These are phyloP conservation scores for Diaporthe velutina DNA, from an alignment of 2,329 filamentous ascomycete genomes.

Conservation along the genomic window DNA sequence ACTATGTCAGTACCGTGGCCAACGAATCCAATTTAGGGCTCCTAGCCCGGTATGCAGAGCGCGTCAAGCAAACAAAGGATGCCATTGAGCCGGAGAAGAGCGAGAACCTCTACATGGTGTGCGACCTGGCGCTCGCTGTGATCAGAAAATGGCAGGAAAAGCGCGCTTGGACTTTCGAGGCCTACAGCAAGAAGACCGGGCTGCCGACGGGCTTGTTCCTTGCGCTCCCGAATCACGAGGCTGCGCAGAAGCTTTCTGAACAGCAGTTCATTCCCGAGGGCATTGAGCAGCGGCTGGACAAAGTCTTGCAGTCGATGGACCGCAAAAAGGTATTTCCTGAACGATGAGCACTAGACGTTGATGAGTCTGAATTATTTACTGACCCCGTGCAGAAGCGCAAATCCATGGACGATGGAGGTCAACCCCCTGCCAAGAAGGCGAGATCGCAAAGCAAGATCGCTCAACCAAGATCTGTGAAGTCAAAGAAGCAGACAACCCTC, in stretches of 20 bases:
- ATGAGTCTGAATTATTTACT: neutral
- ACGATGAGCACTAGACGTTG: too few species aligned
- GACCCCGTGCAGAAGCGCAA: conserved; percentile 65
- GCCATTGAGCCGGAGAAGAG: conserved; percentile 76
- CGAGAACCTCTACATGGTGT: conserved; percentile 85
- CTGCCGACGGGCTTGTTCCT: conserved; percentile 85
- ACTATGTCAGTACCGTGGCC: conserved; percentile 86
- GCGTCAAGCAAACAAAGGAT: conserved; percentile 91
- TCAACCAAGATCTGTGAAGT: conserved; percentile 50
- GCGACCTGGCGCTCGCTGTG: conserved; percentile 86
- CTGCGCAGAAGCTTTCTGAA: conserved; percentile 87
- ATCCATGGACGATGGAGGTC: conserved; percentile 65
- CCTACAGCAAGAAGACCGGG: conserved; percentile 84
- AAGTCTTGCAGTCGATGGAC: conserved; percentile 73
- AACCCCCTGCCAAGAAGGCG: conserved; percentile 56
- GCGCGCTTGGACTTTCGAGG: conserved; percentile 87
- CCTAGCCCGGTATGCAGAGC: conserved; percentile 92
- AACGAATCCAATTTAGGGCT: conserved; percentile 89
- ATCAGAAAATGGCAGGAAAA: conserved; percentile 89
- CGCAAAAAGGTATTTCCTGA: conserved; percentile 73
- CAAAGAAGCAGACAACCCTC: conserved; percentile 47
- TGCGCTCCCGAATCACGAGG: conserved; percentile 79
- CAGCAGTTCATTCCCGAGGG: conserved; percentile 87
- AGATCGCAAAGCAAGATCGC: conserved; percentile 44
- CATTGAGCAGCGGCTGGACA: conserved; percentile 81